A percentile compares a stretch with the other conserved stretches of the same genome.
phyloP scores from a whole-genome alignment of 1,284 basidiomycete genomes.

The Leccinum ponderosum region DNA sequence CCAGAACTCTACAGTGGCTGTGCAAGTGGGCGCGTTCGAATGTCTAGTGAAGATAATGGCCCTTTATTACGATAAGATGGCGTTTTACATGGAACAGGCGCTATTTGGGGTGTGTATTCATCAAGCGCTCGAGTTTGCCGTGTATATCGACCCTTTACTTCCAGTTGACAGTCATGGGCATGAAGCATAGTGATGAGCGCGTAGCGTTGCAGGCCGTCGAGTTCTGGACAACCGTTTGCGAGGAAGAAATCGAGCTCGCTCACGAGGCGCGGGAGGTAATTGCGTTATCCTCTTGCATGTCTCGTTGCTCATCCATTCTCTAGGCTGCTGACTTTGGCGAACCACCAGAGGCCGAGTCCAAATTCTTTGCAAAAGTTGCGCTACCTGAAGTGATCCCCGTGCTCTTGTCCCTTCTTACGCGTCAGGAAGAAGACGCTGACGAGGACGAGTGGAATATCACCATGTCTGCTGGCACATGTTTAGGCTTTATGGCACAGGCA shows the following conservation, averaged over 20 bases:
- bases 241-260: constrained; percentile 94
- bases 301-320: constrained; percentile 8
- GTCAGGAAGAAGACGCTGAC: constrained; percentile 95
- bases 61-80: constrained; percentile 99
- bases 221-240: constrained; percentile 99
- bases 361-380: constrained; percentile 93
- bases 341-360: constrained; percentile 84
- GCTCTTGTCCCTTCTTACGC: constrained; percentile 84
- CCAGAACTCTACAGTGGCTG: constrained; percentile 75
- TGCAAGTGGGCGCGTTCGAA: constrained; percentile 94
- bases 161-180: constrained; percentile 96
- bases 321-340: constrained; percentile 92
- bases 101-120: constrained; percentile 82
- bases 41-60: constrained; percentile 97
- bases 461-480: constrained; percentile 96
- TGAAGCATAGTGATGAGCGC: constrained; percentile 91
- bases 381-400: constrained; percentile 95
- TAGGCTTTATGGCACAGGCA: constrained; percentile 86
- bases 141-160: constrained; percentile 5
- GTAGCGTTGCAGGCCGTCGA: constrained; percentile 98
- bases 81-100: constrained; percentile 99
- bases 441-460: constrained; percentile 99
- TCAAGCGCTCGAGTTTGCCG: constrained; percentile 2
- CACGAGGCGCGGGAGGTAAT: constrained; percentile 88
- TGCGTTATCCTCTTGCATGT: not conserved